Percentiles rank a stretch among this genome's conserved stretches.
Conservation (phyloP, 768 basidiomycete genomes). For the Neoboletus magnificus region DNA sequence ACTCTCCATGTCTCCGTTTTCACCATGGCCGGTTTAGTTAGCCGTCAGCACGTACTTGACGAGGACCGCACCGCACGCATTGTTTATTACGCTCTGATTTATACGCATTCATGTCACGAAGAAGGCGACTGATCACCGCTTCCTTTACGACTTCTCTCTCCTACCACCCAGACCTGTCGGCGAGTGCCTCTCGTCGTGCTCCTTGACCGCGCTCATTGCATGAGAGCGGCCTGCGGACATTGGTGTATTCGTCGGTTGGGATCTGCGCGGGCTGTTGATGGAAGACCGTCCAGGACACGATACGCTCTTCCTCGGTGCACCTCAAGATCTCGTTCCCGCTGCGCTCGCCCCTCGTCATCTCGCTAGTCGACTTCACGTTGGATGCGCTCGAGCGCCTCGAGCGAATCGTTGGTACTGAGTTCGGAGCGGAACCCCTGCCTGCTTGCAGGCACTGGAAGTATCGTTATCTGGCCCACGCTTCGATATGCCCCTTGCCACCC, state of each 20-base stretch:
- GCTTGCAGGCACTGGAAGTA: constrained; percentile 29
- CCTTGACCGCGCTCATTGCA: constrained; percentile 33
- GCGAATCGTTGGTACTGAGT: constrained; percentile 7
- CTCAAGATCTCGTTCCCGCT: constrained; percentile 8
- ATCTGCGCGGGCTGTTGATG: constrained; percentile 25
- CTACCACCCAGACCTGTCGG: constrained; percentile 15
- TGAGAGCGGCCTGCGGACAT: constrained; percentile 27
- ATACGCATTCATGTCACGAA: constrained; percentile 30
- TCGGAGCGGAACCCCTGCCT: constrained; percentile 10
- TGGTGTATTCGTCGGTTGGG: constrained; percentile 25
- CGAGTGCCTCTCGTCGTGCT: constrained; percentile 24
- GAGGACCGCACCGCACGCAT: constrained; percentile 30
- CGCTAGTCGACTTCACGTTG: constrained; percentile 38
- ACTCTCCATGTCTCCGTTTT: constrained; percentile 21
- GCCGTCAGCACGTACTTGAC: constrained; percentile 22
- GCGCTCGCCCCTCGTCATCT: constrained; percentile 29
- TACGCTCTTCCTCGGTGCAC: neutral
- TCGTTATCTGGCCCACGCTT: constrained; percentile 14
- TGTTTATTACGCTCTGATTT: constrained; percentile 45
- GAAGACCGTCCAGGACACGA: constrained; percentile 19
- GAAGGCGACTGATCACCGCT: constrained; percentile 48
- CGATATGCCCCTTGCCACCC: constrained; percentile 27
- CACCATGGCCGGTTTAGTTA: constrained; percentile 25
- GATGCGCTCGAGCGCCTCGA: constrained; percentile 25
- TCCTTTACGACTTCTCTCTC: constrained; percentile 24